These are phyloP conservation scores for Stemphylium lycopersici DNA, from an alignment of 2,329 filamentous ascomycete genomes.

Conservation along the genomic window DNA sequence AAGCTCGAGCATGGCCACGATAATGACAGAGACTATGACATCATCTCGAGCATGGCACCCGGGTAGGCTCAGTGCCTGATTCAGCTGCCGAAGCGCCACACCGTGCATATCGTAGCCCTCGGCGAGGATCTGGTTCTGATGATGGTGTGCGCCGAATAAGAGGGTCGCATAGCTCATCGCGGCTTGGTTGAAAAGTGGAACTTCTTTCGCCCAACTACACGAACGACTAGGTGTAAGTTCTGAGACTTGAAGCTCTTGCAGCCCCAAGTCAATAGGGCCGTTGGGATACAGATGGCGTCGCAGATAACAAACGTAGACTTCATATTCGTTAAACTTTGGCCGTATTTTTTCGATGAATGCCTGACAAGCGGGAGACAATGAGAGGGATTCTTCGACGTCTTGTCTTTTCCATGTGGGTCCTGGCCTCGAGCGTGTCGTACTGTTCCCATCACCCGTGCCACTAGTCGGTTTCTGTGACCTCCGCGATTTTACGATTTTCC, in stretches of 20 bases:
- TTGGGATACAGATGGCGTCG: conserved; percentile 26
- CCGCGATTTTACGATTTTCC: conserved; percentile 35
- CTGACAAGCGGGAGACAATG: not conserved
- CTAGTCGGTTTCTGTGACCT: conserved; percentile 14
- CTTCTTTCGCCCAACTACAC: not conserved
- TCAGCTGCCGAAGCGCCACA: conserved; percentile 32
- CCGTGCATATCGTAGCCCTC: conserved; percentile 32
- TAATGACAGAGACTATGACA: conserved; percentile 31
- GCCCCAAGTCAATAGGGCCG: conserved; percentile 29
- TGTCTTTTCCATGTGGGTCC: not conserved
- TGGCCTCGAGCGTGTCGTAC: not conserved
- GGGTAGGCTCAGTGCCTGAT: conserved; percentile 29
- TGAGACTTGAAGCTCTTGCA: conserved; percentile 21
- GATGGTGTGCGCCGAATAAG: conserved; percentile 33
- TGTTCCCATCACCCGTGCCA: too few relatives aligned
- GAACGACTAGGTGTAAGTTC: conserved; percentile 16
- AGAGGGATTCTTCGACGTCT: not conserved
- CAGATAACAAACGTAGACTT: conserved; percentile 36
- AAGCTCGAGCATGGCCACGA: conserved; percentile 35
- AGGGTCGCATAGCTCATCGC: conserved; percentile 35
- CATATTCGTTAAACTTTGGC: conserved; percentile 21
- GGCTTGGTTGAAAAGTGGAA: conserved; percentile 24
- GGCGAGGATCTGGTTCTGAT: conserved; percentile 18
- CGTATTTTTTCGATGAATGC: not conserved
- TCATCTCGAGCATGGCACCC: conserved; percentile 31